Evolutionary conservation across 78 protist species (phyloP).

Genomic region (Dictyostelium capitatum): DNA sequence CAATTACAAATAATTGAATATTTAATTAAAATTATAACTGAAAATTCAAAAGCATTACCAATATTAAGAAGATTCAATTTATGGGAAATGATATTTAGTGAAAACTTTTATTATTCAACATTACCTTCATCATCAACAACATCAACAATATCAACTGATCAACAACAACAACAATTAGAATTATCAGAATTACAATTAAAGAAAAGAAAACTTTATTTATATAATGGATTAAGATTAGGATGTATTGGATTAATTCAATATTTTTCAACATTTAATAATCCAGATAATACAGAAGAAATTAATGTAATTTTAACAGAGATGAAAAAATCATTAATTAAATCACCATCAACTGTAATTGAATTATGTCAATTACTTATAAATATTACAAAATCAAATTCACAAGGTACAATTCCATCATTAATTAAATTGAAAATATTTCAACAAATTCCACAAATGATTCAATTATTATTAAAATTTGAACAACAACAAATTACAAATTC

Average conservation of each 20-base stretch:
- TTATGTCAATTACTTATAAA: conserved; percentile 45
- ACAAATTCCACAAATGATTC: conserved; percentile 36
- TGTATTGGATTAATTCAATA: conserved; percentile 1
- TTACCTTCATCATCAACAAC: not conserved
- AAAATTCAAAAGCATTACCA: not conserved
- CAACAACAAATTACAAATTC: not conserved
- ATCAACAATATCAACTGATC: not conserved
- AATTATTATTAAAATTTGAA: not conserved
- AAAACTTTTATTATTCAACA: conserved; percentile 34
- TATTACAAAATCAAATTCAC: conserved; percentile 60
- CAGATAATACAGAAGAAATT: conserved; percentile 61
- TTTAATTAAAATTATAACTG: conserved; percentile 15
- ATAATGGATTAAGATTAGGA: conserved; percentile 18
- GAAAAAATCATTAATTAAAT: conserved; percentile 17
- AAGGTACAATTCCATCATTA: not conserved
- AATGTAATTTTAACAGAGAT: conserved; percentile 3
- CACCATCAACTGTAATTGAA: conserved; percentile 43
- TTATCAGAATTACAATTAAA: not conserved
- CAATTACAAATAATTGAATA: conserved; percentile 52
- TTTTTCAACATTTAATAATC: conserved; percentile 37
- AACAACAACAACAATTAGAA: not conserved
- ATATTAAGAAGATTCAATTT: conserved; percentile 26
- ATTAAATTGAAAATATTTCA: conserved; percentile 28
- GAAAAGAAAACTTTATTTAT: conserved; percentile 15
- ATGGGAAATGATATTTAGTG: conserved; percentile 32